phyloP scores from a whole-genome alignment of 495 filamentous ascomycete genomes.

The Hypoxylon subgilvum region DNA sequence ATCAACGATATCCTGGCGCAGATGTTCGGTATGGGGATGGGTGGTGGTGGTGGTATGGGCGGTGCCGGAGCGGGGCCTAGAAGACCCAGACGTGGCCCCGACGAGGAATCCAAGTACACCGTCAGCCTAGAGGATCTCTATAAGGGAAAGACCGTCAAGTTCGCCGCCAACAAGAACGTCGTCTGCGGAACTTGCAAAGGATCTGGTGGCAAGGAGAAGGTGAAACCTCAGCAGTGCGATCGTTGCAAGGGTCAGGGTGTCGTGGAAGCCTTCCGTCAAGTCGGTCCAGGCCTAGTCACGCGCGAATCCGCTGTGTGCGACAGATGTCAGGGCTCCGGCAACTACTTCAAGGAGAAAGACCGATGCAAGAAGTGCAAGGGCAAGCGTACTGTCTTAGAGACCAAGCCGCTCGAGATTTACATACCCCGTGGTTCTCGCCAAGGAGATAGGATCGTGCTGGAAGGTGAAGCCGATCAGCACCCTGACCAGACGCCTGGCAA shows the following conservation, averaged over 20 bases:
- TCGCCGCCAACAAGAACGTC: conserved; percentile 90
- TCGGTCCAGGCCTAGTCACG: conserved; percentile 83
- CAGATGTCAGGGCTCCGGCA: conserved; percentile 79
- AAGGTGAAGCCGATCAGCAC: conserved; percentile 93
- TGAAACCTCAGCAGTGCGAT: conserved; percentile 82
- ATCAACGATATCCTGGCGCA: conserved; percentile 88
- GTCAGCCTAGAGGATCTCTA: conserved; percentile 92
- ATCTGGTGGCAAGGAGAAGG: conserved; percentile 87
- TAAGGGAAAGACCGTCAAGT: conserved; percentile 97
- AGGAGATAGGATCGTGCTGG: conserved; percentile 86
- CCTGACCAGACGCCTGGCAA: conserved; percentile 92
- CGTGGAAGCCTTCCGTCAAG: conserved; percentile 71
- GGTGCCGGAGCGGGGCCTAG: conserved; percentile 55
- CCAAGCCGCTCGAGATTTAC: conserved; percentile 94
- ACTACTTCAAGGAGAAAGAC: conserved; percentile 90
- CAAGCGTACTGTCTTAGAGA: conserved; percentile 75
- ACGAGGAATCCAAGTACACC: conserved; percentile 89
- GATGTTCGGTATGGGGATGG: conserved; percentile 89
- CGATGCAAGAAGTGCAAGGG: conserved; percentile 99
- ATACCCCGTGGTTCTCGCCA: conserved; percentile 88
- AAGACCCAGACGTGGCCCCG: conserved; percentile 72
- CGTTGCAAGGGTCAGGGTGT: conserved; percentile 79
- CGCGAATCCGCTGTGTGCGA: conserved; percentile 75
- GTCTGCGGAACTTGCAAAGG: conserved; percentile 88
- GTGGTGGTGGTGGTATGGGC: conserved; percentile 63